Evolutionary conservation across 2,329 filamentous ascomycete genomes (phyloP).

Genomic region (Malbranchea cinnamomea): DNA sequence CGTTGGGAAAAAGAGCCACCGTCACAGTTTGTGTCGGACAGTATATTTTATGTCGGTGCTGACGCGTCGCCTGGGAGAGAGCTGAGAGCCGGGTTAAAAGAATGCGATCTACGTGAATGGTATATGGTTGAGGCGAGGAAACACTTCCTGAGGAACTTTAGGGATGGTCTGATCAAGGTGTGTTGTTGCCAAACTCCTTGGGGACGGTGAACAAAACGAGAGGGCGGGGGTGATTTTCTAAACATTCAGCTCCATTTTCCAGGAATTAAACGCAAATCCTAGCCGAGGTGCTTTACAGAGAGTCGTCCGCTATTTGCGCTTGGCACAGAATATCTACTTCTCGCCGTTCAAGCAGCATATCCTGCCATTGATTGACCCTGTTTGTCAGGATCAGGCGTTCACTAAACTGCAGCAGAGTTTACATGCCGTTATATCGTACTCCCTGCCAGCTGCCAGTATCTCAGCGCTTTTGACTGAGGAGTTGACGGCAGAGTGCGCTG

Average conservation of each 20-base stretch:
- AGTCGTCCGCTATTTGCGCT: slow-evolving; percentile 21
- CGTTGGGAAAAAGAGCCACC: slow-evolving; percentile 18
- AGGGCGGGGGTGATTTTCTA: too few species aligned
- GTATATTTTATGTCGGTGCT: slow-evolving; percentile 20
- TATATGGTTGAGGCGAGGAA: slow-evolving; percentile 29
- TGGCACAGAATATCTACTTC: slow-evolving; percentile 24
- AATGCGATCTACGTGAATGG: slow-evolving; percentile 25
- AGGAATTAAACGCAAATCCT: slow-evolving; percentile 16
- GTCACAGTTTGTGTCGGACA: slow-evolving; percentile 17
- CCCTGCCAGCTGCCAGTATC: slow-evolving; percentile 27
- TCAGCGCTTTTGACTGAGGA: slow-evolving; percentile 30
- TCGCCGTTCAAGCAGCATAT: slow-evolving; percentile 21
- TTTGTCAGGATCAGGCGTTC: slow-evolving; percentile 17
- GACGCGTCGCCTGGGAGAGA: slow-evolving; percentile 10
- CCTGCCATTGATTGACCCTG: slow-evolving; percentile 14
- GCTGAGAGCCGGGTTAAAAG: slow-evolving; percentile 9
- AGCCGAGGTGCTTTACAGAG: slow-evolving; percentile 16
- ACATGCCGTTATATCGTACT: slow-evolving; percentile 34
- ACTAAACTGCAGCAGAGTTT: slow-evolving; percentile 28
- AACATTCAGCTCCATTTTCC: background rate
- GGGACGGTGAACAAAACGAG: too few species aligned
- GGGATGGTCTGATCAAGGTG: slow-evolving; percentile 21
- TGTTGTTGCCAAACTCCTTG: slow-evolving; percentile 3
- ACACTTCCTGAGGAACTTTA: slow-evolving; percentile 28
- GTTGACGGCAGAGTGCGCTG: slow-evolving; percentile 29